Evolutionary conservation across 1,284 basidiomycete genomes (phyloP), one percentile per base, ranked within the genome.

Genomic region (Cutaneotrichosporon sp.): DNA sequence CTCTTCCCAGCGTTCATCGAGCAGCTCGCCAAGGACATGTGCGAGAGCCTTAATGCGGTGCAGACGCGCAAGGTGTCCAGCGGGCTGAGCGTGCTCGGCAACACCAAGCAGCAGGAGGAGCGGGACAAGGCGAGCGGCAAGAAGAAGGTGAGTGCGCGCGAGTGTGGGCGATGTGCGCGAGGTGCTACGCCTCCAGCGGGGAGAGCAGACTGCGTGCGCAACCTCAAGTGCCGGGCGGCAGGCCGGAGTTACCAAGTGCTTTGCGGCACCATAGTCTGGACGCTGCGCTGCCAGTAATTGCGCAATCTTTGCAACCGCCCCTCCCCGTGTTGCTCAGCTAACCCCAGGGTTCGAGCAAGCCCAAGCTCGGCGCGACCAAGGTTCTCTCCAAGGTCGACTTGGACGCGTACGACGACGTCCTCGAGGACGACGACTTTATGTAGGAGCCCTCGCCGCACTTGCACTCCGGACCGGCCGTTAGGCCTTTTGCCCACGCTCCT

Each of bases 61-160:
- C 91, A 97, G 66, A 85, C 90, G 29, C 82, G 90, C 60, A 93
- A 93, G 71, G 86, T 83, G 2, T 88, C 89, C 4, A 87, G 83
- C 49, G 82, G 78, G 14, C 77, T 97, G 49, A 89, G 87, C 17
- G 85, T 88, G 2, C 78, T 96, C 11, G 87, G 90, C 46, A 94
- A 93, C 68, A 90, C 92, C 77, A 97, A 97, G 77, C 89, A 92
- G 77, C 88, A 84, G 74, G 89, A 90, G 70, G 83, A 85, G 69
- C 79, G 85, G 55, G 90, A 91, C 44, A 90, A 88, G 75, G 79
- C 84, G 0, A 85, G 83, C 59, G 88, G 89, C 20, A 93, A 92
- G 82, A 92, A 91, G 79, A 93, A 92, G 77, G 79, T 82, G 54
- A 43, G 68, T 61, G 12, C 8, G 17, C 16, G 22, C 12, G 44